Evolutionary conservation across 306 rosid species (phyloP).

Genomic region (Cucurbita moschata): DNA sequence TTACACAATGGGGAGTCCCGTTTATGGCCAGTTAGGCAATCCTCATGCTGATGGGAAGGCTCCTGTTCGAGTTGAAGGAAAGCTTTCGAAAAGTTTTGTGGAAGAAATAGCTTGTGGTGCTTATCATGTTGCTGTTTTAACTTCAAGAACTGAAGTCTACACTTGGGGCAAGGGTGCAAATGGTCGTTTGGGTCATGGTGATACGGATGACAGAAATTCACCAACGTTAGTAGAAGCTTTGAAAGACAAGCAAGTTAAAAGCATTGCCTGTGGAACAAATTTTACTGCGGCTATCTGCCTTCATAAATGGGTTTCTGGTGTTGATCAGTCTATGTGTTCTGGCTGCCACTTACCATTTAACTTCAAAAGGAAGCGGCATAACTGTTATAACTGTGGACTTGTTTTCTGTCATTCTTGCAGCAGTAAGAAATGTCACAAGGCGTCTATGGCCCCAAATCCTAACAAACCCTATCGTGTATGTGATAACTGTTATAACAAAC

Average conservation of each 20-base stretch:
- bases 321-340: conserved; percentile 97
- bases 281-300: conserved; percentile 94
- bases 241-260: conserved; percentile 88
- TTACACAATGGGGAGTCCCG: conserved; percentile 94
- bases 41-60: conserved; percentile 84
- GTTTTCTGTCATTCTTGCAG: conserved; percentile 97
- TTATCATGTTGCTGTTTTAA: conserved; percentile 86
- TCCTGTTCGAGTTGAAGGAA: conserved; percentile 75
- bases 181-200: conserved; percentile 98
- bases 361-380: conserved; percentile 95
- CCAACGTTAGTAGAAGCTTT: conserved; percentile 84
- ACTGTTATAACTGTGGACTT: conserved; percentile 94
- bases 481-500: conserved; percentile 81
- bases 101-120: conserved; percentile 99
- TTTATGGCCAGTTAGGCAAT: conserved; percentile 89
- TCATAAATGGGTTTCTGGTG: conserved; percentile 98
- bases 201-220: conserved; percentile 59
- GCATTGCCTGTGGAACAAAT: conserved; percentile 89
- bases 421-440: conserved; percentile 88
- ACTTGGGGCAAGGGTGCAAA: conserved; percentile 99
- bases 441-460: conserved; percentile 99
- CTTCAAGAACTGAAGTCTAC: conserved; percentile 91
- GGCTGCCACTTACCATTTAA: conserved; percentile 92
- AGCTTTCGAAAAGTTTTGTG: conserved; percentile 67
- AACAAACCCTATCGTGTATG: conserved; percentile 98